A percentile compares a stretch with the other conserved stretches of the same genome.
These are phyloP conservation scores for Lipomyces yamadae DNA, from an alignment of 805 yeast species.

Conservation along the genomic window DNA sequence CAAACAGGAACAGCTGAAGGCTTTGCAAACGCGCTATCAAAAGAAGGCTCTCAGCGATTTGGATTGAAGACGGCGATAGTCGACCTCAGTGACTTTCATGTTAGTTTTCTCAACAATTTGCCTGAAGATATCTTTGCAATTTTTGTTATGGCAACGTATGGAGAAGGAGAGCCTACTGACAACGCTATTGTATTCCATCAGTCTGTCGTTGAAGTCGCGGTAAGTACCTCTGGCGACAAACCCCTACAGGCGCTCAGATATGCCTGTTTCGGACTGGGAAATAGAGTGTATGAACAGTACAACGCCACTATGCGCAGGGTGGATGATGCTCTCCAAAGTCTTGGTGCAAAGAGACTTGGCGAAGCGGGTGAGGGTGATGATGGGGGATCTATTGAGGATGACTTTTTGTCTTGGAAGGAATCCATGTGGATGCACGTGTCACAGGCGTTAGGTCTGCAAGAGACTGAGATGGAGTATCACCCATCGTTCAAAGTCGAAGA, in stretches of 20 bases:
- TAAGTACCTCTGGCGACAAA: too few relatives aligned
- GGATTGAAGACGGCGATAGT: constrained; percentile 81
- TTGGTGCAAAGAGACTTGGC: constrained; percentile 76
- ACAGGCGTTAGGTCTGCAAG: constrained; percentile 67
- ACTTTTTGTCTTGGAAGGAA: constrained; percentile 91
- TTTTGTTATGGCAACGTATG: constrained; percentile 87
- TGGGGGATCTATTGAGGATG: constrained; percentile 91
- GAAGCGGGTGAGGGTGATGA: constrained; percentile 92
- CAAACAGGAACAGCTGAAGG: constrained; percentile 99
- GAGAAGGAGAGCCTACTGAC: constrained; percentile 98
- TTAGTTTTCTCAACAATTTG: constrained; percentile 69
- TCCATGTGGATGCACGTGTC: constrained; percentile 66
- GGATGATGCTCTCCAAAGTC: constrained; percentile 55
- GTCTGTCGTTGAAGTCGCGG: too few relatives aligned
- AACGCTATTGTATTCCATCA: constrained; percentile 61
- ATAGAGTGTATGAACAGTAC: constrained; percentile 88
- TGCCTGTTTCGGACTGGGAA: constrained; percentile 89
- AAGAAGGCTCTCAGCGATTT: constrained; percentile 80
- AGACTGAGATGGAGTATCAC: constrained; percentile 76
- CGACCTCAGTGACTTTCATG: constrained; percentile 86
- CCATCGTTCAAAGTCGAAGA: constrained; percentile 56
- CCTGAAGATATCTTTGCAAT: constrained; percentile 62
- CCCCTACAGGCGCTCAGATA: constrained; percentile 63
- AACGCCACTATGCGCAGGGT: constrained; percentile 73
- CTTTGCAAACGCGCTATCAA: constrained; percentile 84